A percentile compares a stretch with the other conserved stretches of the same genome.
phyloP scores from a whole-genome alignment of 2,329 filamentous ascomycete genomes.

The Penicillium sp. region DNA sequence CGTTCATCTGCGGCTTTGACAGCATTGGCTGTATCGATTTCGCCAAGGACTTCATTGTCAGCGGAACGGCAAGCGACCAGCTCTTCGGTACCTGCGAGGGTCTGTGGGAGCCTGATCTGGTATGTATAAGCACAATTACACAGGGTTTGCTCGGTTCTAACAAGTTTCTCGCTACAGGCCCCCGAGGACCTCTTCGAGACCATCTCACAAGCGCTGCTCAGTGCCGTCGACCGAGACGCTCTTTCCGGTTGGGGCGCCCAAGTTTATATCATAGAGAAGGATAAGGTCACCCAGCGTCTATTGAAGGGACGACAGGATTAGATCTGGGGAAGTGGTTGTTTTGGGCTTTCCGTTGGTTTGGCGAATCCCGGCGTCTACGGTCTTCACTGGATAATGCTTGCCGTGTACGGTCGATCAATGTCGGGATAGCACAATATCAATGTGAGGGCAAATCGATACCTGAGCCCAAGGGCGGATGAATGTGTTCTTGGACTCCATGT shows the following conservation, averaged over 20 bases:
- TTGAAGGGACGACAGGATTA: conserved; percentile 97
- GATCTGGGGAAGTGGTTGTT: conserved; percentile 23
- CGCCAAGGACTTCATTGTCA: conserved; percentile 98
- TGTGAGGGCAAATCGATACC: conserved; percentile 15
- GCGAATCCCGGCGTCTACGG: conserved; percentile 29
- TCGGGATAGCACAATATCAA: conserved; percentile 18
- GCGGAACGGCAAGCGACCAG: conserved; percentile 93
- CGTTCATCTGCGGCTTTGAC: conserved; percentile 99
- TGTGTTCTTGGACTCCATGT: conserved; percentile 17
- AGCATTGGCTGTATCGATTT: conserved; percentile 99
- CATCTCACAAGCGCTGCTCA: conserved; percentile 91
- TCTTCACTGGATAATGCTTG: conserved; percentile 28
- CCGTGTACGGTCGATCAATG: conserved; percentile 20
- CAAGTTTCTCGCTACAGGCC: conserved; percentile 51
- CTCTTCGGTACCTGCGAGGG: conserved; percentile 98
- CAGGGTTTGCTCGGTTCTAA: neutral
- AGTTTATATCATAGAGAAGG: conserved; percentile 99
- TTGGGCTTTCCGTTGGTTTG: conserved; percentile 28
- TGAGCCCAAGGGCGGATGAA: conserved; percentile 8
- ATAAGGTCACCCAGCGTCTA: conserved; percentile 98
- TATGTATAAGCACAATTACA: conserved; percentile 48
- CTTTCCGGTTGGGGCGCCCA: conserved; percentile 97
- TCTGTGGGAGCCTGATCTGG: conserved; percentile 95
- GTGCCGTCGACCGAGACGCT: conserved; percentile 94
- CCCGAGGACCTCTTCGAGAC: conserved; percentile 98